These are phyloP conservation scores for Eimeria nieschulzi DNA, from an alignment of 169 alveolate species.

Conservation along the genomic window DNA sequence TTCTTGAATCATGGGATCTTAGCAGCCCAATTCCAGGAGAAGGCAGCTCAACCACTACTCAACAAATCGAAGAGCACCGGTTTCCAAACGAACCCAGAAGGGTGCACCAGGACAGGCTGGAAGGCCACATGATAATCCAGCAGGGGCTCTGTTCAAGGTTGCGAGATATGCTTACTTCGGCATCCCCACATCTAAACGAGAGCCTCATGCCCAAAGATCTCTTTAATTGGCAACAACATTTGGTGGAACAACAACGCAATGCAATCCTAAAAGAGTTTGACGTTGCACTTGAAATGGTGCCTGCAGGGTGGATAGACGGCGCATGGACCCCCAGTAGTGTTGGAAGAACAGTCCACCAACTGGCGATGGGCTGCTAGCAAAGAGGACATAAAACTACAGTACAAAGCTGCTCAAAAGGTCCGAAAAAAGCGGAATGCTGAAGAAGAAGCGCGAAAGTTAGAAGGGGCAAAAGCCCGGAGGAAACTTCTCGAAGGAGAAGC, in stretches of 20 bases:
- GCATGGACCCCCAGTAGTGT: conserved; percentile 15
- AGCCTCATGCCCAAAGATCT: conserved; percentile 31
- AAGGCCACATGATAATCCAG: not conserved
- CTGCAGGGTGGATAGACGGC: conserved; percentile 27
- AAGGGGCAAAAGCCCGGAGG: not conserved
- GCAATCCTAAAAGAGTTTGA: conserved; percentile 6
- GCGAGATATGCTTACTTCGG: conserved; percentile 10
- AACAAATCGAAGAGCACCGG: not conserved
- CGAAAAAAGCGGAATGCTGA: conserved; percentile 26
- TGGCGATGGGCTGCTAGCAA: conserved; percentile 61
- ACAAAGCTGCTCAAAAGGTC: not conserved
- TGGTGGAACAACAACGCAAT: conserved; percentile 43
- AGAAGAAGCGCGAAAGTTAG: not conserved
- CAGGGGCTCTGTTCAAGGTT: not conserved
- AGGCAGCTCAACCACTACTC: not conserved
- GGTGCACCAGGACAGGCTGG: too few species aligned
- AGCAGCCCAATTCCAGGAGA: not conserved
- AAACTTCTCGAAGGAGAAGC: conserved; percentile 42
- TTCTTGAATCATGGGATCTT: conserved; percentile 19
- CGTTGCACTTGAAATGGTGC: conserved; percentile 14
- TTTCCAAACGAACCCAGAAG: not conserved
- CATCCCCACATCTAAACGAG: conserved; percentile 22
- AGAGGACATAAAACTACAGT: conserved; percentile 35
- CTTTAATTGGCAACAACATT: conserved; percentile 44
- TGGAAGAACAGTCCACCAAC: not conserved